Percentiles rank a stretch among this genome's conserved stretches.
Conservation (phyloP, 176 grass and related monocot species). For the Eleusine indica region DNA sequence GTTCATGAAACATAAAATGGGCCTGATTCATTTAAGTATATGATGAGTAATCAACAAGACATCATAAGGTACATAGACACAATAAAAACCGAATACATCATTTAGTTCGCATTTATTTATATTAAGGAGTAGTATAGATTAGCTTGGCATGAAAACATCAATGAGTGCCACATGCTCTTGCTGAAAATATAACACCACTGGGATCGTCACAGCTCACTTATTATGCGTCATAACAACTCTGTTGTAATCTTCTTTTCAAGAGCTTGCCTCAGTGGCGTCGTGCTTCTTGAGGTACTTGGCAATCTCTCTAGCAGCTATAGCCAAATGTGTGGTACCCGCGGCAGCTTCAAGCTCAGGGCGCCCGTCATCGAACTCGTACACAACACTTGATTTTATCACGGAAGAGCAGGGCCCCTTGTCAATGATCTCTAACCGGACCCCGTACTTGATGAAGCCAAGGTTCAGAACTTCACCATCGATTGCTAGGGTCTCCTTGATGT, state of each 20-base stretch:
- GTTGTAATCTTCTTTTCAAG: background rate
- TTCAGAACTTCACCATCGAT: slow-evolving; percentile 8
- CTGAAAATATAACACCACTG: no score
- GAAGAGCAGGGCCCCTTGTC: slow-evolving; percentile 10
- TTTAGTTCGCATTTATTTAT: no score
- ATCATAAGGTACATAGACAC: no score
- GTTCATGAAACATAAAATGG: no score
- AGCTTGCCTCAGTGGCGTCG: background rate
- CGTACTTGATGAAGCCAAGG: slow-evolving; percentile 33
- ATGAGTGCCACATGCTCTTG: no score
- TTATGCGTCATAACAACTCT: no score
- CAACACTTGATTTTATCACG: slow-evolving; percentile 17
- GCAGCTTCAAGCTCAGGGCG: background rate
- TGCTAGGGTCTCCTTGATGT: slow-evolving; percentile 27
- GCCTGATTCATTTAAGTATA: no score
- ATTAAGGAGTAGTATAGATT: no score
- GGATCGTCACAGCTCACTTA: no score
- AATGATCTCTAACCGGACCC: slow-evolving; percentile 29
- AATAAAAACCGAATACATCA: no score
- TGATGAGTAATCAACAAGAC: no score
- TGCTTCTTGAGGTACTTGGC: slow-evolving; percentile 34
- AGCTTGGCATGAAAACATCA: no score
- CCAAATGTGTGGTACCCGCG: slow-evolving; percentile 26
- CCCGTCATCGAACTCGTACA: slow-evolving; percentile 39
- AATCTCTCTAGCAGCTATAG: slow-evolving; percentile 13